Conservation (phyloP, 2,329 filamentous ascomycete genomes). For the Monilinia vaccinii-corymbosi region DNA sequence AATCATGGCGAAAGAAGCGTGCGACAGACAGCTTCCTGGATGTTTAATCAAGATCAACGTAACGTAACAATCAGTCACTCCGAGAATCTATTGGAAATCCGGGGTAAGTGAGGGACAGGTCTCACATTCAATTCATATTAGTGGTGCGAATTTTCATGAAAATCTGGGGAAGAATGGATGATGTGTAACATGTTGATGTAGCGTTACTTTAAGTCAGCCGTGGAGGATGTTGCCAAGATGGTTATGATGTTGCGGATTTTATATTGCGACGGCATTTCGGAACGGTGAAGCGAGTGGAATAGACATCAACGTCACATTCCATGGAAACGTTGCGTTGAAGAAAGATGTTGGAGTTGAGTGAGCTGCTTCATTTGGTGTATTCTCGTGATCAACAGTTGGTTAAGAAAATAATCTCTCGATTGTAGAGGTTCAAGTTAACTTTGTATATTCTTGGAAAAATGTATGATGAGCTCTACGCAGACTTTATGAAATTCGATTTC, state of each 20-base stretch:
- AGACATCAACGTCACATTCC: neutral
- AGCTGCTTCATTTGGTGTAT: neutral
- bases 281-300: neutral
- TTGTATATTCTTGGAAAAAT: neutral
- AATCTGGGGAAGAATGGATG: neutral
- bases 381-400: neutral
- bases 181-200: neutral
- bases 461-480: neutral
- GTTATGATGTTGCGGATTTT: neutral
- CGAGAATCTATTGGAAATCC: neutral
- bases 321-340: too few relatives aligned
- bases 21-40: neutral
- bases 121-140: neutral
- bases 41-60: neutral
- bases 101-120: neutral
- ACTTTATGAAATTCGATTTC: neutral
- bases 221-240: neutral
- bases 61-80: neutral
- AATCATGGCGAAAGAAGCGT: neutral
- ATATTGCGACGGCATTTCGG: constrained; percentile 2
- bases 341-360: neutral
- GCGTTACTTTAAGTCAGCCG: neutral
- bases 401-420: neutral
- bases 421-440: neutral
- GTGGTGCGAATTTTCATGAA: neutral